Evolutionary conservation across 1,284 basidiomycete species (phyloP), one percentile per base, ranked within the genome.

Genomic region (Mycena citricolor): DNA sequence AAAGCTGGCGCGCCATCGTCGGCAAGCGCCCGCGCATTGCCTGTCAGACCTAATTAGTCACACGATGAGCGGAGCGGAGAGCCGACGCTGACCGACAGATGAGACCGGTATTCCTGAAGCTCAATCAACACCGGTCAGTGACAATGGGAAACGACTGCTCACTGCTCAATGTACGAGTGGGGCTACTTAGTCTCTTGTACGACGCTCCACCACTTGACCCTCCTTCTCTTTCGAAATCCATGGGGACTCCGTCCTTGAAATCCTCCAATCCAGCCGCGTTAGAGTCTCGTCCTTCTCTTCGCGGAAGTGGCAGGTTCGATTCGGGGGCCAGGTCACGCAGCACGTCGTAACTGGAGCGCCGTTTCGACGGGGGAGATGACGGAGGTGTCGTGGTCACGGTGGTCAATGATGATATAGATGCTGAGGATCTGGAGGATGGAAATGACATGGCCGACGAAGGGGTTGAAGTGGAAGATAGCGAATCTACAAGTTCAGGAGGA

Each of bases 151-250:
- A 33, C 40, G 42, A 50, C 74, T 73, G 81, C 86, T 61, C 71
- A 89, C 87, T 83, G 68, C 85, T 88, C 28, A 88, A 68, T 39
- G 84, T 84, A 39, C 86, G 72, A 11, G 83, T 88, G 36, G 87
- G 86, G 59, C 87, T 90, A 3, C 76, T 69, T 25, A 69, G 63
- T 30, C 86, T 77, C 59, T 79, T 81, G 53, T 67, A 61, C 16
- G 61, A 52, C 4, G 72, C 57, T 30, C 71, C 66, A 41, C 61
- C 71, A 13, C 63, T 57, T 12, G 70, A 56, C 17, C 65, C 59
- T 13, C 60, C 59, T 7, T 22, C 32, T n/a, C n/a, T n/a, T 12
- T 64, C 65, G 55, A 83, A 81, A 30, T 65, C 68, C 58, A 77
- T 68, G 5, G 86, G 86, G 2, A 90, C 74, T 32, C 86, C 87